Percentiles rank a stretch among this genome's conserved stretches.
These are phyloP conservation scores for Tolypocladium inflatum DNA, from an alignment of 2,329 filamentous ascomycete genomes.

Conservation along the genomic window DNA sequence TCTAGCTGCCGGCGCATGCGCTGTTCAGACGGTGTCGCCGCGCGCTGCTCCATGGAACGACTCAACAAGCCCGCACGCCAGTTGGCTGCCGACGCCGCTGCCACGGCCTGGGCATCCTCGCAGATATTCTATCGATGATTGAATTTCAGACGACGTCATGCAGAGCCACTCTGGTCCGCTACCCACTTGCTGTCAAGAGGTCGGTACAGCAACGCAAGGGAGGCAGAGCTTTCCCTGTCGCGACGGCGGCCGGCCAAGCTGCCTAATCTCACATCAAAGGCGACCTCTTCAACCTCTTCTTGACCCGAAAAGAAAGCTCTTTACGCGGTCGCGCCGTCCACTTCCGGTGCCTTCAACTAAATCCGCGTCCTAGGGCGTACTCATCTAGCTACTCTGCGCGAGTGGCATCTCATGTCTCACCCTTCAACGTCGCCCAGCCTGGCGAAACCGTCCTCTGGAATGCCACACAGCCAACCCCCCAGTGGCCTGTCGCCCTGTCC, in stretches of 20 bases:
- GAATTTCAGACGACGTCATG: neutral
- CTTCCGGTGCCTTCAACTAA: neutral
- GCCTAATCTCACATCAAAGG: neutral
- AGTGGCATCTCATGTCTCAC: slow-evolving; percentile 8
- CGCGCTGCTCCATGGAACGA: neutral
- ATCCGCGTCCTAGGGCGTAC: neutral
- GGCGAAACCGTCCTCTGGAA: slow-evolving; percentile 6
- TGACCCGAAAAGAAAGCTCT: neutral
- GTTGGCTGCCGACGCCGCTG: neutral
- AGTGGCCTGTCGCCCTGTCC: neutral
- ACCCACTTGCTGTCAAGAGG: neutral
- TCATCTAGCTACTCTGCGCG: neutral
- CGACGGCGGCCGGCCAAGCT: neutral
- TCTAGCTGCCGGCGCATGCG: neutral
- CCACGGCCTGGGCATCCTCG: neutral
- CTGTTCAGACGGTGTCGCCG: neutral
- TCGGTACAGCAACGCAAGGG: neutral
- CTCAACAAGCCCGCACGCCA: neutral
- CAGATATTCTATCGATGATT: neutral
- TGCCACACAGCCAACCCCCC: slow-evolving; percentile 4
- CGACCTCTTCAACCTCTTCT: neutral
- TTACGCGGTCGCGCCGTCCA: neutral
- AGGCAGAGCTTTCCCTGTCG: neutral
- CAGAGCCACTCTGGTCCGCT: neutral
- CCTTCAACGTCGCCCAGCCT: neutral